phyloP scores from a whole-genome alignment of 345 rosid species.

The Lumnitzera littorea region DNA sequence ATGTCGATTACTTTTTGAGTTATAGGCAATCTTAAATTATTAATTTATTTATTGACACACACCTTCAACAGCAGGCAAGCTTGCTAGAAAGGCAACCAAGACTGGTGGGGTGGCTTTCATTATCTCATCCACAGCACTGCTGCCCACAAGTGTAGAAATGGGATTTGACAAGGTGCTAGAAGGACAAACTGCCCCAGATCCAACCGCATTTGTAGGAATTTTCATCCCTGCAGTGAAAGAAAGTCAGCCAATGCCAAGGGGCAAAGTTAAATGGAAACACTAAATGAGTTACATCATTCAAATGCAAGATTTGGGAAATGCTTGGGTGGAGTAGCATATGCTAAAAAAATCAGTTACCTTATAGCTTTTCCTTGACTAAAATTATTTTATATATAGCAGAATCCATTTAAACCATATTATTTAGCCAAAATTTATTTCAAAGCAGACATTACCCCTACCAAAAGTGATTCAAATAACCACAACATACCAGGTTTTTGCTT shows the following conservation, averaged over 20 bases:
- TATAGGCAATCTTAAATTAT: background rate
- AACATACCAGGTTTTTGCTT: constrained; percentile 61
- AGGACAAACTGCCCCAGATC: constrained; percentile 29
- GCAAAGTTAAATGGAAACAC: background rate
- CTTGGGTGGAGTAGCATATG: too few species aligned
- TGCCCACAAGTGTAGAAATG: constrained; percentile 24
- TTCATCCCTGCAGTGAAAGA: background rate
- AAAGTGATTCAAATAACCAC: too few species aligned
- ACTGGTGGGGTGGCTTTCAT: constrained; percentile 81
- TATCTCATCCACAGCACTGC: constrained; percentile 51
- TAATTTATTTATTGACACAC: constrained; percentile 11
- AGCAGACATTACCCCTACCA: too few species aligned
- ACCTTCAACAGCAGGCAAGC: constrained; percentile 78
- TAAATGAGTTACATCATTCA: background rate
- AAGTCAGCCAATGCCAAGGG: background rate
- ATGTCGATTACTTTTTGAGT: background rate
- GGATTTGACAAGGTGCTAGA: constrained; percentile 35
- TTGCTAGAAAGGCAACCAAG: constrained; percentile 59
- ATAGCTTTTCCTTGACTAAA: too few species aligned
- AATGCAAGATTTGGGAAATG: too few species aligned
- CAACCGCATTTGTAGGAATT: constrained; percentile 23
- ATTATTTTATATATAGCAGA: too few species aligned
- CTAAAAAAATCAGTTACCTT: too few species aligned
- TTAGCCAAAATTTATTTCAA: too few species aligned
- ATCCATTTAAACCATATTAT: too few species aligned